These are phyloP conservation scores for Pseudoscleropodium purum DNA, from an alignment of 225 moss, liverwort and hornwort species.

Conservation along the genomic window DNA sequence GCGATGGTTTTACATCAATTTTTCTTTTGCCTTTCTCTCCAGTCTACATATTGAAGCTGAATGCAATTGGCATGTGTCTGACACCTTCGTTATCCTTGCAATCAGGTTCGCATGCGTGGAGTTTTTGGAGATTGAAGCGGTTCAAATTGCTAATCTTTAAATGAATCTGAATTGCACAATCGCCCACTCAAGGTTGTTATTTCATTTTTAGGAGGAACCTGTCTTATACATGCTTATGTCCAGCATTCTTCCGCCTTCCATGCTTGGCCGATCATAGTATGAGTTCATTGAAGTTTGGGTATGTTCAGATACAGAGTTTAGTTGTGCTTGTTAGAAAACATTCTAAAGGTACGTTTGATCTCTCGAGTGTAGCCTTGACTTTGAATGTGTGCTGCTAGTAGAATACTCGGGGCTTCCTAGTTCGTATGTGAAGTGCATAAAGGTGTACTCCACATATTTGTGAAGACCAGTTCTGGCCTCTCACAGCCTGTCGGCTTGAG, in stretches of 20 bases:
- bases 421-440: background rate
- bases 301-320: background rate
- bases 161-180: conserved; percentile 58
- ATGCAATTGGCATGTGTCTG: background rate
- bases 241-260: background rate
- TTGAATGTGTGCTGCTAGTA: background rate
- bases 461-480: background rate
- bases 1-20: background rate
- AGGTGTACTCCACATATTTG: background rate
- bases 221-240: background rate
- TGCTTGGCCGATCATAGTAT: background rate
- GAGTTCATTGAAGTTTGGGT: background rate
- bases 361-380: background rate
- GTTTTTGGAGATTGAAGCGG: conserved; percentile 60
- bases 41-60: background rate
- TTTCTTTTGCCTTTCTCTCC: background rate
- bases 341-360: background rate
- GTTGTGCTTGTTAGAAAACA: background rate
- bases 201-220: background rate
- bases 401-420: background rate
- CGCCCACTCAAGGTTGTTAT: conserved; percentile 47
- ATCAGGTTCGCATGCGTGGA: conserved; percentile 58
- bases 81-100: background rate
- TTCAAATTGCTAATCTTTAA: conserved; percentile 58
- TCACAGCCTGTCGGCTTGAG: background rate